Evolutionary conservation across 1,284 basidiomycete genomes (phyloP).

Genomic region (Ceratobasidium sp.): DNA sequence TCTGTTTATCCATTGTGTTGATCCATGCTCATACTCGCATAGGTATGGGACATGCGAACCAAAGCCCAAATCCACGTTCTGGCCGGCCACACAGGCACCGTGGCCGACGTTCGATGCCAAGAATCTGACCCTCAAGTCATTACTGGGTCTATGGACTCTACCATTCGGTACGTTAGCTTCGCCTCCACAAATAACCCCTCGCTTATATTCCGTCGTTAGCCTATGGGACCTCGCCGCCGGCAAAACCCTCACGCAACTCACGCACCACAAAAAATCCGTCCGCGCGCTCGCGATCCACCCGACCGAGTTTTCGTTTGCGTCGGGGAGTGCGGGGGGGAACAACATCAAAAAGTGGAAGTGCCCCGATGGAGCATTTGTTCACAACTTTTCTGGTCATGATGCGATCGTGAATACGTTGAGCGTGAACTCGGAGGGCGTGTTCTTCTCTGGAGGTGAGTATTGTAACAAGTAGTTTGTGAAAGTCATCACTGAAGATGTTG

Average conservation of each 20-base stretch:
- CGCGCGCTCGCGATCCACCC: conserved; percentile 94
- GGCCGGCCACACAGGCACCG: conserved; percentile 91
- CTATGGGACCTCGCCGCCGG: conserved; percentile 99
- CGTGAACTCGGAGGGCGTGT: conserved; percentile 94
- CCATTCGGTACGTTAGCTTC: conserved; percentile 74
- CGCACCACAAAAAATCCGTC: conserved; percentile 99
- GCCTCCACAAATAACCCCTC: not conserved
- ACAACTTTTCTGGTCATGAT: conserved; percentile 96
- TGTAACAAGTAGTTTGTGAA: too few relatives aligned
- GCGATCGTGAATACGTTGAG: conserved; percentile 97
- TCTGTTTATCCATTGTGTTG: not conserved
- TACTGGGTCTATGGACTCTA: conserved; percentile 98
- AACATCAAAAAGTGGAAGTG: conserved; percentile 99
- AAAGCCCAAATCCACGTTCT: conserved; percentile 96
- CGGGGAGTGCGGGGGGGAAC: conserved; percentile 93
- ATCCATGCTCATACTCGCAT: not conserved
- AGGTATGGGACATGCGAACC: conserved; percentile 98
- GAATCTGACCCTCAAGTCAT: conserved; percentile 98
- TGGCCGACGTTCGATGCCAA: conserved; percentile 94
- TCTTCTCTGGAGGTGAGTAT: conserved; percentile 90
- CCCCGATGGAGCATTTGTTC: conserved; percentile 93
- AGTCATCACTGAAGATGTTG: too few relatives aligned
- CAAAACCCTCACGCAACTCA: conserved; percentile 93
- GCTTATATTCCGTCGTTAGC: conserved; percentile 57
- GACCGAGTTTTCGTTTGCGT: conserved; percentile 95